Base-by-base conservation (phyloP, 2,329 filamentous ascomycete species). In the Blumeriella jaapii region DNA sequence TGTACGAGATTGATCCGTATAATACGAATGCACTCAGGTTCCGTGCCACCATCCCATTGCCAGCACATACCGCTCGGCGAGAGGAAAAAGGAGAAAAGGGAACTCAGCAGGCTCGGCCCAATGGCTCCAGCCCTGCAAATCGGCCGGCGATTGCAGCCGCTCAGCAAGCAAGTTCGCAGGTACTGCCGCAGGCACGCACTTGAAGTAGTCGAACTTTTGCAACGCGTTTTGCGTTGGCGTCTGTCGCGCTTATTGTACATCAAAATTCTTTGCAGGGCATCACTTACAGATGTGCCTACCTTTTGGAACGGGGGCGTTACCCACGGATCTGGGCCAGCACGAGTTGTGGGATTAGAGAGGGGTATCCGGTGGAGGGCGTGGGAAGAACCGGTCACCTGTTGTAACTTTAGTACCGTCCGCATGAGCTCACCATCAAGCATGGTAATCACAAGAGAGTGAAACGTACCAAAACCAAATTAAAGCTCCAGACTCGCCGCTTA, bases 1-100 rank as follows among this genome's bases (percentile, higher is more conserved):
- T 77, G 41, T 86, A 86, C 62, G 71, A 78, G 36, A 69, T 87
- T 39, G 85, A 94, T 54, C 82, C 79, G 23, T 78, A 69, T 47
- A 71, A 73, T 48, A 69, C 67, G 11, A 61, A 63, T 14, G 68
- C 71, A 14, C 59, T 79, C 48, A 72, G 68, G 48, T 79, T 76
- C 48, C 63, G 74, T 24, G 68, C 72, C n/a, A 54, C 50, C 15
- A 55, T 57, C 34, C 54, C 55, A 17, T 46, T 51, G 13, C 47
- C 50, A 10, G 33, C 44, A 9, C 49, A 54, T 34, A 41, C 54
- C 4, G 38, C 40, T 26, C 44, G 44, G 26, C 42, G 32, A 29
- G 49, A 52, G 14, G 41, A 45, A 22, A 44, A 43, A 39, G 42
- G 32, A 12, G 41, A 45, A 22, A 44, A 43, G 38, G 42, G 32